Evolutionary conservation across 2,329 filamentous ascomycete genomes (phyloP), one percentile per base, ranked within the genome.

Genomic region (Clarireedia homoeocarpa): DNA sequence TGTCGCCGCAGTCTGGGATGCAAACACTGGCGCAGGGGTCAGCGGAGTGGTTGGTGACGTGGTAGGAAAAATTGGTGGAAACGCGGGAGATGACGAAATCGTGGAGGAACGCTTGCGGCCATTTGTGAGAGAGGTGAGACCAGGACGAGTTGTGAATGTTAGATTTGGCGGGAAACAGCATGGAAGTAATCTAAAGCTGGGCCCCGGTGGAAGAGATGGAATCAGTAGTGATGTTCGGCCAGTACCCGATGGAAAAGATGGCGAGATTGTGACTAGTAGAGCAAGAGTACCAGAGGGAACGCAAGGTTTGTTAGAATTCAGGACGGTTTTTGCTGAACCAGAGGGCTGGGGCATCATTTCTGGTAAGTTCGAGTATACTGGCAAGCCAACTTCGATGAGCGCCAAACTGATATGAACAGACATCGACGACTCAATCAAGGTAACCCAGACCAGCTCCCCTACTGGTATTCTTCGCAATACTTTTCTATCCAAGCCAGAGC

Each of bases 381-480:
- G 30, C 12, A 34, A 34, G 30, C 30, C 30, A 34, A 20, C 39
- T 42, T n/a, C 2, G 15, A 7, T 20, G 7, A 15, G 17, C 15
- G 9, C 39, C 15, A 5, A 46, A 57, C 63, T 67, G 56, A 68
- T 50, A n/a, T 44, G 14, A 38, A 36, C 49, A 85, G 92, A 97
- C 65, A 82, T 97, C 62, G 94, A 97, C 68, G 92, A 97, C 71
- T 96, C 91, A 0, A 95, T 97, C 75, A 96, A 97, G 72, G 75
- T 91, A 62, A 96, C 92, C 0, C 78, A 88, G 70, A 96, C 92
- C 0, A 82, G 85, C 45, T 86, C 89, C 50, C 85, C 90, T 0
- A 78, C 87, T 6, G 89, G 90, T 2, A 92, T 96, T 65, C 75
- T 97, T 5, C 80, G 82, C 48, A 86, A 86, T 51, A 97, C 92